A percentile compares a stretch with the other conserved stretches of the same genome.
These are phyloP conservation scores for Kuraishia hungarica DNA, from an alignment of 805 yeast species.

Conservation along the genomic window DNA sequence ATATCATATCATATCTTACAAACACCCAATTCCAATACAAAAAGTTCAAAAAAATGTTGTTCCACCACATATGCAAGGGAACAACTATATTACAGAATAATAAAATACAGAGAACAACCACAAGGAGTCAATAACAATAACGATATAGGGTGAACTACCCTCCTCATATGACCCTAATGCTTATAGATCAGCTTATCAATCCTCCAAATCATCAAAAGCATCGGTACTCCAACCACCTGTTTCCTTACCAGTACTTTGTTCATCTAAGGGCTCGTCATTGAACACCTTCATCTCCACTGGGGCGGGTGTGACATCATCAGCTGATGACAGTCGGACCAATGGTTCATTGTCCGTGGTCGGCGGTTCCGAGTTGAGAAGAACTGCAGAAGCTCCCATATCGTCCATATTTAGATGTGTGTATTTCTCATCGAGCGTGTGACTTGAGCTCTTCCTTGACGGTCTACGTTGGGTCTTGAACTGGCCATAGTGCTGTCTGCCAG, in stretches of 20 bases:
- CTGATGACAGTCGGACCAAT: not conserved
- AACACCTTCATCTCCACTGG: not conserved
- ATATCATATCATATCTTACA: too few relatives aligned
- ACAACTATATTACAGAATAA: too few relatives aligned
- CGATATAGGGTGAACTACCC: too few relatives aligned
- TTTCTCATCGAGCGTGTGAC: not conserved
- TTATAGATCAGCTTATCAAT: too few relatives aligned
- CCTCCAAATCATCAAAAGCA: not conserved
- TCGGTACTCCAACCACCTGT: not conserved
- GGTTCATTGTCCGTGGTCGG: not conserved
- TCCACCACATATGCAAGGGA: too few relatives aligned
- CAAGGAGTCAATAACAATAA: too few relatives aligned
- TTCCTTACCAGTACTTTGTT: not conserved
- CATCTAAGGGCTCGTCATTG: not conserved
- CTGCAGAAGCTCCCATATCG: not conserved
- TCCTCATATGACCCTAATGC: too few relatives aligned
- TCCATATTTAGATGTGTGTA: not conserved
- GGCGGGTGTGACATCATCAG: not conserved
- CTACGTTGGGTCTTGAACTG: slow-evolving; percentile 13
- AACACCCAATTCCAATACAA: too few relatives aligned
- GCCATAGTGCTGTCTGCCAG: slow-evolving; percentile 19
- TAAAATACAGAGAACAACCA: too few relatives aligned
- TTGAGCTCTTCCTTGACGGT: not conserved
- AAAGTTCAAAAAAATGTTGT: too few relatives aligned
- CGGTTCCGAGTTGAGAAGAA: not conserved